Percentiles rank a stretch among this genome's conserved stretches.
phyloP scores from a whole-genome alignment of 768 basidiomycete species.

The Phlegmacium glaucopus region DNA sequence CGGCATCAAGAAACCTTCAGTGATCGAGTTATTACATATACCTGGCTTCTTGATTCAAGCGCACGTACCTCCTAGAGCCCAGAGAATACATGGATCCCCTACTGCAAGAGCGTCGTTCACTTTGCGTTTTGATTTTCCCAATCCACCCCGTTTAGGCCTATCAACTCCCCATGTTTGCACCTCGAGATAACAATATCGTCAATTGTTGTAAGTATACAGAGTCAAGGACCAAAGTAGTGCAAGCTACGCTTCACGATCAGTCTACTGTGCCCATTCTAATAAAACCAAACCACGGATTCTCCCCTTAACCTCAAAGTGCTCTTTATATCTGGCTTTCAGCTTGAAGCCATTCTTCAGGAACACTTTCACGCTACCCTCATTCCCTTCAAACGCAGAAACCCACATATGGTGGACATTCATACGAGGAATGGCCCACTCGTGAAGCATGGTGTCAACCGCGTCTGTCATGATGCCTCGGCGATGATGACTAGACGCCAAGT shows the following conservation, averaged over 20 bases:
- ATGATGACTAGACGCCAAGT: constrained; percentile 56
- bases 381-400: constrained; percentile 45
- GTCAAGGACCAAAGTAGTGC: too few relatives aligned
- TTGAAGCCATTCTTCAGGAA: constrained; percentile 37
- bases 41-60: not conserved
- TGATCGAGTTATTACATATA: not conserved
- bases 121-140: constrained; percentile 29
- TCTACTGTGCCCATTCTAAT: constrained; percentile 33
- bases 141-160: constrained; percentile 27
- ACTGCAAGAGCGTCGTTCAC: constrained; percentile 37
- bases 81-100: constrained; percentile 51
- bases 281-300: constrained; percentile 20
- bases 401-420: constrained; percentile 53
- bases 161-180: constrained; percentile 26
- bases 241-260: too few relatives aligned
- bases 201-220: too few relatives aligned
- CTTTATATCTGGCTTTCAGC: constrained; percentile 12
- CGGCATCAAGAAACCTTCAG: constrained; percentile 22
- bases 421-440: constrained; percentile 60
- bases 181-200: constrained; percentile 40
- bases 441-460: constrained; percentile 50
- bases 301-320: constrained; percentile 17
- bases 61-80: constrained; percentile 24
- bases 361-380: constrained; percentile 58
- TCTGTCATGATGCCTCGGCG: constrained; percentile 71